phyloP scores from a whole-genome alignment of 1,139 yeast genomes.

The Magnusiomyces suaveolens region DNA sequence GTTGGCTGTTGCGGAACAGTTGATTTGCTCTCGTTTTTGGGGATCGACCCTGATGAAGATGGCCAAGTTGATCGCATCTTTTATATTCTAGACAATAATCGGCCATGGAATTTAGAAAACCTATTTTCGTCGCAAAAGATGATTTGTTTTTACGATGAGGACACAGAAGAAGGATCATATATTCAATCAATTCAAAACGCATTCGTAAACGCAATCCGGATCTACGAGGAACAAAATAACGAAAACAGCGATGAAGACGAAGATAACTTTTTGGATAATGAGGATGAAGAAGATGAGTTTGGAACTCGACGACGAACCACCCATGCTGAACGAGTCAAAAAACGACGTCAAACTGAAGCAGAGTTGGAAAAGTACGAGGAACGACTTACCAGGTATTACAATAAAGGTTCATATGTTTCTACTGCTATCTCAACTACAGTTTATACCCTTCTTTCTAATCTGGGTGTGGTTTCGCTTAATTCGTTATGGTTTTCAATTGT shows the following conservation, averaged over 20 bases:
- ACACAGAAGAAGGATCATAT: constrained; percentile 34
- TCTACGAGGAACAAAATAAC: constrained; percentile 23
- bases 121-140: constrained; percentile 76
- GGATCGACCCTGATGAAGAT: constrained; percentile 42
- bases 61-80: constrained; percentile 35
- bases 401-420: constrained; percentile 69
- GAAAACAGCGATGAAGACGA: constrained; percentile 16
- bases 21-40: constrained; percentile 72
- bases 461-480: constrained; percentile 67
- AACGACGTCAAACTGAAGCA: constrained; percentile 23
- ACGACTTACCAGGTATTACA: constrained; percentile 57
- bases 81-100: constrained; percentile 79
- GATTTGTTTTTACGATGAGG: constrained; percentile 82
- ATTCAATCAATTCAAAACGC: constrained; percentile 20
- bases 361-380: constrained; percentile 39
- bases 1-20: constrained; percentile 95
- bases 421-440: constrained; percentile 72
- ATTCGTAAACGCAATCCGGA: constrained; percentile 1
- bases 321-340: constrained; percentile 23
- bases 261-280: constrained; percentile 10
- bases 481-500: constrained; percentile 79
- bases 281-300: constrained; percentile 9
- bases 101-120: constrained; percentile 96
- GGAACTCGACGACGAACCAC: constrained; percentile 15
- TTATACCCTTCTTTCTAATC: constrained; percentile 66